phyloP scores from a whole-genome alignment of 495 filamentous ascomycete genomes.

The Aspergillus egyptiacus region DNA sequence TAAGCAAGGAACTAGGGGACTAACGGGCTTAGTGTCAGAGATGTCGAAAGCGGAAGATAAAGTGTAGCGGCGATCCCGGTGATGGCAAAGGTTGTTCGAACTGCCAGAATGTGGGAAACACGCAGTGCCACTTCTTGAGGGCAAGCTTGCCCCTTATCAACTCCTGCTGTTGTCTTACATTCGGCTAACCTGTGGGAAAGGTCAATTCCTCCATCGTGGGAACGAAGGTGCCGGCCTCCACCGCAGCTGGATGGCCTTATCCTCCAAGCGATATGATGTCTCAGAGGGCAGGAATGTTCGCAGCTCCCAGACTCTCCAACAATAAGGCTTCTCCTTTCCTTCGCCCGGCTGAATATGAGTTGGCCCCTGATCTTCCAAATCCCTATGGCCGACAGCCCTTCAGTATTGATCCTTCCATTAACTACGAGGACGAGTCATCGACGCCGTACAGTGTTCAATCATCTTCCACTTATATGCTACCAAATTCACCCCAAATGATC shows the following conservation, averaged over 20 bases:
- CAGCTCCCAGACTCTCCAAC: constrained; percentile 18
- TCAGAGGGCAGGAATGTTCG: constrained; percentile 21
- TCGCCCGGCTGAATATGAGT: constrained; percentile 25
- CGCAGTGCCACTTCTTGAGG: constrained; percentile 71
- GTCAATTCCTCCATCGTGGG: constrained; percentile 25
- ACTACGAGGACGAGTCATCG: constrained; percentile 31
- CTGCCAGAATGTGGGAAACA: constrained; percentile 67
- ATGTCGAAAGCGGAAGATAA: constrained; percentile 92
- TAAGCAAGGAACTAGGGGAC: constrained; percentile 9
- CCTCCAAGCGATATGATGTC: constrained; percentile 19
- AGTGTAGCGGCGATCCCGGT: constrained; percentile 82
- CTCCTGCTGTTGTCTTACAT: background rate
- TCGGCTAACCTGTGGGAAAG: constrained; percentile 13
- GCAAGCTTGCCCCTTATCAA: constrained; percentile 41
- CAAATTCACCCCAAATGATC: constrained; percentile 20
- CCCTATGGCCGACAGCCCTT: constrained; percentile 19
- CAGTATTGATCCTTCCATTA: constrained; percentile 19
- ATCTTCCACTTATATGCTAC: constrained; percentile 26
- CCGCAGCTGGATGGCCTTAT: constrained; percentile 30
- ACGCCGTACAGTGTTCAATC: constrained; percentile 22
- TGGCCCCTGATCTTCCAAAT: constrained; percentile 18
- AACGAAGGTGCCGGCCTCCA: constrained; percentile 10
- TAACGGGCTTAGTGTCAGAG: constrained; percentile 63
- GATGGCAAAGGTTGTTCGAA: constrained; percentile 73
- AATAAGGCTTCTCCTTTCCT: constrained; percentile 18